Evolutionary conservation across 352 stramenopile genomes (phyloP).

Genomic region (Elongisporangium senticosum): DNA sequence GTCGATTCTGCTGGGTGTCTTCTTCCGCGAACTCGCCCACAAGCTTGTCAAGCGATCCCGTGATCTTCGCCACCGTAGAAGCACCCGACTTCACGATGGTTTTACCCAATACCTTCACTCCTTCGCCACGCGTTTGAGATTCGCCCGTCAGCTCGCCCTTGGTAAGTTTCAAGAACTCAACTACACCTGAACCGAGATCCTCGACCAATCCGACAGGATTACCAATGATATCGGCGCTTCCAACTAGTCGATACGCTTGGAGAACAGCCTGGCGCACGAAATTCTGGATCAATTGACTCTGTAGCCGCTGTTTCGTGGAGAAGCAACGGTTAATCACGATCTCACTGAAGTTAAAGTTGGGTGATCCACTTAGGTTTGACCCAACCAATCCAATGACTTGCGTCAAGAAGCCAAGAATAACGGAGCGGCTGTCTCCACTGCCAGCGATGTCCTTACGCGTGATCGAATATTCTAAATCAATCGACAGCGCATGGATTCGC

Average conservation of each 20-base stretch:
- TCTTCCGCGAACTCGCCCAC: conserved; percentile 75
- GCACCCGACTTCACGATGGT: conserved; percentile 76
- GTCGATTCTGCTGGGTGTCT: conserved; percentile 3
- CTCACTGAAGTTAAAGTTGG: conserved; percentile 78
- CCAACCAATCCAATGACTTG: conserved; percentile 79
- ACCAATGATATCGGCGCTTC: conserved; percentile 82
- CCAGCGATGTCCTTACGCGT: conserved; percentile 78
- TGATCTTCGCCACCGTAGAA: conserved; percentile 78
- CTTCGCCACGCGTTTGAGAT: conserved; percentile 76
- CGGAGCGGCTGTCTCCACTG: conserved; percentile 51
- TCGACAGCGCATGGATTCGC: conserved; percentile 57
- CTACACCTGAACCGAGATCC: conserved; percentile 79
- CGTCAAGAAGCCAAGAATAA: conserved; percentile 76
- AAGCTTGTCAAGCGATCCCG: conserved; percentile 81
- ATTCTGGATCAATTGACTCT: conserved; percentile 77
- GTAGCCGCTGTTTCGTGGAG: conserved; percentile 69
- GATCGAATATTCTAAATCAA: conserved; percentile 83
- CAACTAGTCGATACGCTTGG: conserved; percentile 79
- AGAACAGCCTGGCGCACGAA: conserved; percentile 79
- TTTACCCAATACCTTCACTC: conserved; percentile 83
- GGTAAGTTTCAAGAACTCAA: conserved; percentile 88
- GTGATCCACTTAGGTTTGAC: conserved; percentile 80
- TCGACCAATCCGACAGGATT: conserved; percentile 85
- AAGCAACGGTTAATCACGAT: conserved; percentile 84
- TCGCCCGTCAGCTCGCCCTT: conserved; percentile 79